phyloP scores from a whole-genome alignment of 2,329 filamentous ascomycete genomes.

The Fusarium sp. region DNA sequence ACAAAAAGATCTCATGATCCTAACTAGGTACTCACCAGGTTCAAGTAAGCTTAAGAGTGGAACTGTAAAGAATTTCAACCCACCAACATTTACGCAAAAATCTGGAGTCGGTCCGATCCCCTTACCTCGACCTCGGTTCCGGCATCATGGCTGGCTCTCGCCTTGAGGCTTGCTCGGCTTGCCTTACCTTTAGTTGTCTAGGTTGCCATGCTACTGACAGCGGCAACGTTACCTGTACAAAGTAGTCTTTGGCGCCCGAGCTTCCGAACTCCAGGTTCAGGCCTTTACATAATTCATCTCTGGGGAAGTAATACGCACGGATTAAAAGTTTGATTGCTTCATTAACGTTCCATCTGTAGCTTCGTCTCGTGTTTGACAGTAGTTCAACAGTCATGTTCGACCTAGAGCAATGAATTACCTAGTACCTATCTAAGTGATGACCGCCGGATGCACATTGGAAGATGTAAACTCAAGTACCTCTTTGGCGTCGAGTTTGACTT shows the following conservation, averaged over 20 bases:
- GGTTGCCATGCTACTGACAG: not conserved
- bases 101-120: slow-evolving; percentile 34
- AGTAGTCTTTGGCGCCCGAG: not conserved
- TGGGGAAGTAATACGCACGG: not conserved
- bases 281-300: slow-evolving; percentile 2
- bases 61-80: slow-evolving; percentile 29
- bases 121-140: slow-evolving; percentile 17
- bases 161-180: not conserved
- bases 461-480: not conserved
- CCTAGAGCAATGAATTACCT: not conserved
- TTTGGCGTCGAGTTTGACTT: not conserved
- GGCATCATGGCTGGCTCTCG: not conserved
- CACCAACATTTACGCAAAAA: slow-evolving; percentile 23
- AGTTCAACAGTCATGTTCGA: not conserved
- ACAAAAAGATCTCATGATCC: slow-evolving; percentile 1
- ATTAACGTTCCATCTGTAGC: not conserved
- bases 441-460: not conserved
- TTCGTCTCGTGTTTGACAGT: not conserved
- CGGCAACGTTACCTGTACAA: slow-evolving; percentile 2
- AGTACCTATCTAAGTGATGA: not conserved
- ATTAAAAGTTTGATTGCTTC: slow-evolving; percentile 2
- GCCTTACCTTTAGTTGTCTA: not conserved
- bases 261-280: not conserved
- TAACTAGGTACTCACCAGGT: not conserved
- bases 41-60: slow-evolving; percentile 29